Conservation (phyloP, 2,329 filamentous ascomycete species). For the Emmonsiellopsis sp. region DNA sequence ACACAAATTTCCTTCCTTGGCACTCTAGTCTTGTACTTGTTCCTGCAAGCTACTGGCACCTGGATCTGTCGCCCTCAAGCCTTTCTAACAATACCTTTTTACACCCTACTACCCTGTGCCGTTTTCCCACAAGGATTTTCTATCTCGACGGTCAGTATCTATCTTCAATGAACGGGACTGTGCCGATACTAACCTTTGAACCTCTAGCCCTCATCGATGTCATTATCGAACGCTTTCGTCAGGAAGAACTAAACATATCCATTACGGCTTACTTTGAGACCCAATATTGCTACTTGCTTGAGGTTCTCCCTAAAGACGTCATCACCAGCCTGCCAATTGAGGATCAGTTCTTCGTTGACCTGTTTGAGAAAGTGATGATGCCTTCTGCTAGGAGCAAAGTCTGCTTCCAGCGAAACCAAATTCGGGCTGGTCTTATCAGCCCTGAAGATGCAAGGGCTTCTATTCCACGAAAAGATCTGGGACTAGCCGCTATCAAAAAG, state of each 20-base stretch:
- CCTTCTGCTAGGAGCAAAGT: background rate
- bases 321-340: background rate
- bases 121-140: background rate
- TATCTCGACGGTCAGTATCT: background rate
- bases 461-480: background rate
- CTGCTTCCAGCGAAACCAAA: background rate
- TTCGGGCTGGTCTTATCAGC: background rate
- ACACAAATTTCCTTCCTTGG: background rate
- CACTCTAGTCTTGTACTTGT: background rate
- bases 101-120: background rate
- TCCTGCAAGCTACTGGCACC: background rate
- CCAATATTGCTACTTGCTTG: background rate
- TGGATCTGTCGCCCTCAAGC: too few species aligned
- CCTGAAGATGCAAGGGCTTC: background rate
- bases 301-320: background rate
- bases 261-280: background rate
- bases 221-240: background rate
- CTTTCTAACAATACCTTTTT: background rate
- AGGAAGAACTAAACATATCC: background rate
- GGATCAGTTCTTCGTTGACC: background rate
- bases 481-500: background rate
- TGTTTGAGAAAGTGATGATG: background rate
- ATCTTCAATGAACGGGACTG: background rate
- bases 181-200: background rate
- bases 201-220: background rate